Base-by-base conservation (phyloP, 148 eudicot genomes). In the Spergularia marina region DNA sequence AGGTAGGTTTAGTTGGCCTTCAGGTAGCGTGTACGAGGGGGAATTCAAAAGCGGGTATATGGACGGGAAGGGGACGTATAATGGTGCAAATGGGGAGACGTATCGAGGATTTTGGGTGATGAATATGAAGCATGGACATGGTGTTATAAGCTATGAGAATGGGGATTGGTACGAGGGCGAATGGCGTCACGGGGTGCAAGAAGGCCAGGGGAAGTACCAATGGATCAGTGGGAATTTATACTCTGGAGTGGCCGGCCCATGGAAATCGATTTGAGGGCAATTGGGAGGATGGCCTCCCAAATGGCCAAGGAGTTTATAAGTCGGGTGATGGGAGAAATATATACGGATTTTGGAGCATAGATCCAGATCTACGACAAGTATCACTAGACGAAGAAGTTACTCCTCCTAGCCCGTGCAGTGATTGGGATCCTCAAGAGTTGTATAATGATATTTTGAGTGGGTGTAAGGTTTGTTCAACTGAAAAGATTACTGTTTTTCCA, bases 1-100 rank as follows among this genome's bases (percentile, higher is more conserved):
- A 82, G 99, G 99, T 15, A 72, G 74, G 73, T 95, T 95, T 75
- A 89, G 85, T 76, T 95, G 99, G 99, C 98, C 99, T 56, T 88
- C 90, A 0, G 98, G 98, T 47, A 92, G 98, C 0, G 76, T 84
- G 15, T 95, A 90, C 58, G 98, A 95, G 65, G 99, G 99, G 0
- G 91, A 91, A 73, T 95, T 95, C 81, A 95, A 92, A 71, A 88
- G 84, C 12, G 99, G 99, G 20, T 95, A 88, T 67, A 95, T 95
- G 87, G 97, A 95, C 58, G 99, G 99, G 0, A 87, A 89, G 73
- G 99, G 99, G 8, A 83, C 82, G 0, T 92, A 90, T 65, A 84
- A 82, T 2, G 90, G 90, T 0, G 69, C 87, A 0, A 87, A 79
- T 40, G 89, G 91, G 4, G 97, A 91, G 58, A 82, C 47, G 7